A percentile compares a stretch with the other conserved stretches of the same genome.
Evolutionary conservation across 73 alveolate genomes (phyloP).

Genomic region (Uronychia binucleata): DNA sequence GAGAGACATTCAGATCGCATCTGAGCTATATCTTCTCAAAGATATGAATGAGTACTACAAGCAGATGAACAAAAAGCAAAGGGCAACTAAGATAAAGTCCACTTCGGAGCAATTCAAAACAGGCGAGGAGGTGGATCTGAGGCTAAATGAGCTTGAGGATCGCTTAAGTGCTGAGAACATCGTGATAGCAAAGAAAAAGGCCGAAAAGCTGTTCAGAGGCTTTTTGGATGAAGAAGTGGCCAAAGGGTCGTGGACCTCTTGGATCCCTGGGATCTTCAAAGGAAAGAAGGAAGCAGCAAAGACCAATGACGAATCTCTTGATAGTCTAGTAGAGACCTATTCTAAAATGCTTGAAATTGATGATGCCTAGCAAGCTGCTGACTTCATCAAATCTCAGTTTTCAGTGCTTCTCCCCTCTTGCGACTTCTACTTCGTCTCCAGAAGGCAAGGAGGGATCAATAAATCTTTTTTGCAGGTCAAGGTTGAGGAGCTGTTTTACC

Average conservation of each 20-base stretch:
- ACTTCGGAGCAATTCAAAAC: not conserved
- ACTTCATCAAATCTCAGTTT: not conserved
- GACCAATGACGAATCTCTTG: not conserved
- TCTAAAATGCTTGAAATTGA: not conserved
- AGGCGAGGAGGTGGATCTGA: not conserved
- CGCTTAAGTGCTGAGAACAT: conserved; percentile 26
- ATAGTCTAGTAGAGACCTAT: not conserved
- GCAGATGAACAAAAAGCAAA: not conserved
- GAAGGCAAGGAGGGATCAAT: conserved; percentile 2
- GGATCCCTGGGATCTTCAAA: not conserved
- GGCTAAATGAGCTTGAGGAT: conserved; percentile 14
- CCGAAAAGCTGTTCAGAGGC: not conserved
- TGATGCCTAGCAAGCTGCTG: not conserved
- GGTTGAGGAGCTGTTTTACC: conserved; percentile 17
- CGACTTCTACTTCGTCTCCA: not conserved
- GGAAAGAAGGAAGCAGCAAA: not conserved
- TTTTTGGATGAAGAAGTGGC: not conserved
- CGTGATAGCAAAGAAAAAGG: conserved; percentile 36
- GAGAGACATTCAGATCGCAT: no score
- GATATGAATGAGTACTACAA: not conserved
- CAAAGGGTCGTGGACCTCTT: not conserved
- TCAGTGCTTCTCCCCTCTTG: not conserved
- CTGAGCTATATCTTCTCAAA: no score
- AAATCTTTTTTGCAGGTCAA: conserved; percentile 22
- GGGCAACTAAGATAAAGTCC: not conserved